Conservation (phyloP, 345 rosid genomes). For the Salix suchowensis region DNA sequence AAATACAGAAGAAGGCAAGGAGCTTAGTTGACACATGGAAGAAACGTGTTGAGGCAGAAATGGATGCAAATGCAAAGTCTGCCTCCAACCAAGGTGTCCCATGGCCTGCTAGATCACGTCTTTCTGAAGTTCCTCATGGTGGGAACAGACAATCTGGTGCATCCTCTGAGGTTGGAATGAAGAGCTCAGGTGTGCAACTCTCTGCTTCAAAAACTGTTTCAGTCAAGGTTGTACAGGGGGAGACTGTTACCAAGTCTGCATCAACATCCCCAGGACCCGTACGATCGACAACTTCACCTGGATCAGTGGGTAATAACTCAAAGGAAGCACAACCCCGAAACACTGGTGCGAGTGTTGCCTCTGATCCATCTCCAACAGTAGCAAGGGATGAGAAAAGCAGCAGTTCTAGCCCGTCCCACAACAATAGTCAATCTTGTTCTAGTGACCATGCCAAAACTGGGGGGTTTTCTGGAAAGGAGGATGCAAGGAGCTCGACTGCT, state of each 20-base stretch:
- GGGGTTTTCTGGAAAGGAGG: slow-evolving; percentile 56
- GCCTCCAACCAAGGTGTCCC: slow-evolving; percentile 55
- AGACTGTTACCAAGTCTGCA: slow-evolving; percentile 42
- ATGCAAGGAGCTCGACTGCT: slow-evolving; percentile 54
- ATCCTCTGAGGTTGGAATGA: slow-evolving; percentile 54
- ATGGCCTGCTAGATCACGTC: slow-evolving; percentile 64
- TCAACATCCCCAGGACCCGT: slow-evolving; percentile 52
- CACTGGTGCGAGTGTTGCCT: slow-evolving; percentile 26
- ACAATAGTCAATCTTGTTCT: slow-evolving; percentile 67
- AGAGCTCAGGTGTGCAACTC: slow-evolving; percentile 50
- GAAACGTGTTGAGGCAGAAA: slow-evolving; percentile 91
- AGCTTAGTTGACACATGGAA: slow-evolving; percentile 94
- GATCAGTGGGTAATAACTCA: slow-evolving; percentile 31
- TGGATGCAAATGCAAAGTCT: slow-evolving; percentile 76
- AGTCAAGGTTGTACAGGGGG: slow-evolving; percentile 50
- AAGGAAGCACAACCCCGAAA: slow-evolving; percentile 57
- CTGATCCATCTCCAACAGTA: slow-evolving; percentile 40
- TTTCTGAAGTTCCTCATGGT: slow-evolving; percentile 54
- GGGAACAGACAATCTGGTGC: slow-evolving; percentile 51
- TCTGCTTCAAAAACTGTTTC: slow-evolving; percentile 58
- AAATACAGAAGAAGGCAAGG: slow-evolving; percentile 86
- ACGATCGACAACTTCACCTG: slow-evolving; percentile 47
- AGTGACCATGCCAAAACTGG: slow-evolving; percentile 60
- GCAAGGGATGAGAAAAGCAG: slow-evolving; percentile 71
- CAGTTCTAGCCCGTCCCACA: slow-evolving; percentile 79